These are phyloP conservation scores for Xylaria polymorpha DNA, from an alignment of 2,329 filamentous ascomycete species.

Conservation along the genomic window DNA sequence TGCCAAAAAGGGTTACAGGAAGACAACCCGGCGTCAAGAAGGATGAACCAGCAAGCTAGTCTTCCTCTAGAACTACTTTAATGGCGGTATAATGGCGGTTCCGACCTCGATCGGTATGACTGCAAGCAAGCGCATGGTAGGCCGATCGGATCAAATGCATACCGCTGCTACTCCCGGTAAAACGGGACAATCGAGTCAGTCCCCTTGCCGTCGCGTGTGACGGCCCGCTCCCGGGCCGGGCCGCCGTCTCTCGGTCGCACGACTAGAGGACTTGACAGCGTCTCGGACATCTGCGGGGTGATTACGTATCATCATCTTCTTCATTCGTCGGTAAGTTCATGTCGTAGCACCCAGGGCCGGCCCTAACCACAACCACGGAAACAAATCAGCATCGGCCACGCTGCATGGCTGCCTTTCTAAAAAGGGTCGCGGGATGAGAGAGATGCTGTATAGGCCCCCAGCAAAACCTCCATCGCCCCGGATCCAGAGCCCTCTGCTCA, in stretches of 20 bases:
- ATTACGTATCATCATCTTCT: background rate
- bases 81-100: background rate
- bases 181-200: background rate
- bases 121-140: constrained; percentile 11
- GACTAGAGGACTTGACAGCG: background rate
- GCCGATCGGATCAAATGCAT: constrained; percentile 10
- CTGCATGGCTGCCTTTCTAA: no score
- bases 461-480: background rate
- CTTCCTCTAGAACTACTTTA: constrained; percentile 16
- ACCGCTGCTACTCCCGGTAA: constrained; percentile 15
- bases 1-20: constrained; percentile 9
- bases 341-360: no score
- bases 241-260: constrained; percentile 12
- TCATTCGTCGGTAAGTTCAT: constrained; percentile 6
- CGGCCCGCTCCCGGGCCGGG: constrained; percentile 7
- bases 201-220: constrained; percentile 15
- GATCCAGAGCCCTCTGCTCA: background rate
- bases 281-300: background rate
- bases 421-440: background rate
- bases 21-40: background rate
- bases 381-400: no score
- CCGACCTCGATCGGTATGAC: background rate
- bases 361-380: no score
- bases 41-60: background rate
- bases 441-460: background rate